Conservation (phyloP, 1,139 yeast species). For the Yamadazyma atmosphaerica region DNA sequence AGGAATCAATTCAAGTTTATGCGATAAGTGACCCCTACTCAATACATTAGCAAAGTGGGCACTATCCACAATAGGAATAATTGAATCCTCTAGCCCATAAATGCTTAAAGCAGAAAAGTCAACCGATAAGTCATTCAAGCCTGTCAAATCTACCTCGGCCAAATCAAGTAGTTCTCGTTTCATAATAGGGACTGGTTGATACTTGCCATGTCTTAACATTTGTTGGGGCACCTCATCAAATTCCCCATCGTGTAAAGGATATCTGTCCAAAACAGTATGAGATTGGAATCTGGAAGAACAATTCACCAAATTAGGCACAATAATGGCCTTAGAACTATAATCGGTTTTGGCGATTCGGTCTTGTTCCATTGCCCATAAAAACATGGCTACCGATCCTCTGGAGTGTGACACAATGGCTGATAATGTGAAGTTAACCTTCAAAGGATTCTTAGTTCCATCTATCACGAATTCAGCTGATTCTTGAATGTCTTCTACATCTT, state of each 20-base stretch:
- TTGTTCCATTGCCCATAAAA: constrained; percentile 62
- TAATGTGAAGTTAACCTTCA: constrained; percentile 44
- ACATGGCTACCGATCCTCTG: constrained; percentile 77
- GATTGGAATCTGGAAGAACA: constrained; percentile 65
- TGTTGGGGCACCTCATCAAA: constrained; percentile 26
- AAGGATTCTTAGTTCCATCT: constrained; percentile 34
- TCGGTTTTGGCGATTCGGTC: constrained; percentile 30
- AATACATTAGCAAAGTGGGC: constrained; percentile 58
- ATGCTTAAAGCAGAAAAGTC: constrained; percentile 61
- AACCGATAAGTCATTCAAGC: constrained; percentile 41
- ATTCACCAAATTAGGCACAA: constrained; percentile 67
- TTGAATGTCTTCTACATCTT: constrained; percentile 71
- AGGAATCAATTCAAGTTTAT: constrained; percentile 56
- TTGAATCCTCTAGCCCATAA: constrained; percentile 67
- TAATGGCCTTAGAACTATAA: constrained; percentile 23
- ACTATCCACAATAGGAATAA: constrained; percentile 67
- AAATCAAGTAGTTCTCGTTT: constrained; percentile 54
- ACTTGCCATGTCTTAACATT: constrained; percentile 53
- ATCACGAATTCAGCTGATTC: constrained; percentile 48
- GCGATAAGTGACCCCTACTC: constrained; percentile 49
- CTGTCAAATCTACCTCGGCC: constrained; percentile 49
- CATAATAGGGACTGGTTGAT: constrained; percentile 40
- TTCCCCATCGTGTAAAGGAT: constrained; percentile 21
- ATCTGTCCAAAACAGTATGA: constrained; percentile 37
- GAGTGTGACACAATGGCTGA: constrained; percentile 72